Percentiles rank a stretch among this genome's conserved stretches.
These are phyloP conservation scores for Saposhnikovia divaricata DNA, from an alignment of 129 eudicot species.

Conservation along the genomic window DNA sequence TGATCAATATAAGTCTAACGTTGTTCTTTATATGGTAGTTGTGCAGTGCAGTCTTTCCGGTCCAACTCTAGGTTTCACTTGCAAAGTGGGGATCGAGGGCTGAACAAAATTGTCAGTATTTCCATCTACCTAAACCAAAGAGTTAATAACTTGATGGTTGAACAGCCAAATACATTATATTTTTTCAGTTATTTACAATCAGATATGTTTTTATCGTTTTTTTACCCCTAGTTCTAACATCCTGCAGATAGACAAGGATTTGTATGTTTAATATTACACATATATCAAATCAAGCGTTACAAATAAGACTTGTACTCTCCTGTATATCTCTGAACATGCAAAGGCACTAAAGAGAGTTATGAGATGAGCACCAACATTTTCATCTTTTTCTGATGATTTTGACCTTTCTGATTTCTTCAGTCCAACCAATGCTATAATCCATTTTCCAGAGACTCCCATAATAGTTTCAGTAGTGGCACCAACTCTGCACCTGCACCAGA, in stretches of 20 bases:
- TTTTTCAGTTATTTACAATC: background rate
- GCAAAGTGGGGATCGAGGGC: no score
- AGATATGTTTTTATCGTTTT: background rate
- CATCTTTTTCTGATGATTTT: conserved; percentile 41
- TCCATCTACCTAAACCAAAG: background rate
- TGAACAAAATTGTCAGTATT: no score
- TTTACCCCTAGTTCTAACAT: background rate
- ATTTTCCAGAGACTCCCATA: conserved; percentile 87
- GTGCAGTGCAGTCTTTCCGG: background rate
- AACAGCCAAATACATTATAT: background rate
- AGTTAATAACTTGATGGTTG: background rate
- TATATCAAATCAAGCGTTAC: background rate
- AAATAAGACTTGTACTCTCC: background rate
- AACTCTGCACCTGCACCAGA: conserved; percentile 28
- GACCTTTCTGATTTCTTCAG: conserved; percentile 71
- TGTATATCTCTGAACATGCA: background rate
- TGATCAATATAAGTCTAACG: background rate
- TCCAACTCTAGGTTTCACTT: background rate
- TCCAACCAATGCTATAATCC: conserved; percentile 77
- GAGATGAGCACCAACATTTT: conserved; percentile 39
- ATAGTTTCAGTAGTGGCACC: conserved; percentile 17
- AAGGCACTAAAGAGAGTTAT: background rate
- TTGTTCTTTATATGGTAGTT: background rate
- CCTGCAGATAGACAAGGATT: background rate
- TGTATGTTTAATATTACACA: background rate